Conservation (phyloP, 345 rosid genomes). For the Salix udensis region DNA sequence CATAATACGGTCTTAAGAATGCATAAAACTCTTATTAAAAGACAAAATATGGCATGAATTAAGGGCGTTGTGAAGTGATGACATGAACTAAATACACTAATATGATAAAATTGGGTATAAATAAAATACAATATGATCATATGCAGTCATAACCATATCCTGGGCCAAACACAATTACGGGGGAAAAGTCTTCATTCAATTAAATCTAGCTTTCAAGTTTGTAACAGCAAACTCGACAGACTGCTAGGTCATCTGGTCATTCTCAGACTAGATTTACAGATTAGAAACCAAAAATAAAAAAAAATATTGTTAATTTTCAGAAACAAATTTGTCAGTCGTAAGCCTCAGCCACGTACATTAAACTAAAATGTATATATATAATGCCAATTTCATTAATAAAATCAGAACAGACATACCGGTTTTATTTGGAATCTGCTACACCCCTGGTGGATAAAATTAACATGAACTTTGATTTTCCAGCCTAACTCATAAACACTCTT, state of each 20-base stretch:
- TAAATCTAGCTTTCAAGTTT: not conserved
- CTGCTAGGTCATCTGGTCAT: too few relatives aligned
- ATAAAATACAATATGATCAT: too few relatives aligned
- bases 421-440: not conserved
- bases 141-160: too few relatives aligned
- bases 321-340: not conserved
- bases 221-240: not conserved
- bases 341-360: not conserved
- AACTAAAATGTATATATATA: not conserved
- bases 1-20: too few relatives aligned
- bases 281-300: not conserved
- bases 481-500: slow-evolving; percentile 38
- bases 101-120: too few relatives aligned
- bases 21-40: too few relatives aligned
- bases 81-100: too few relatives aligned
- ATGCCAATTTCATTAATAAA: not conserved
- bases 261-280: not conserved
- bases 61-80: too few relatives aligned
- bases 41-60: too few relatives aligned
- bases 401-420: not conserved
- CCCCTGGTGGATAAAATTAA: not conserved
- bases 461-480: not conserved
- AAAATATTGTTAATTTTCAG: not conserved
- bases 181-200: too few relatives aligned
- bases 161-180: too few relatives aligned